These are phyloP conservation scores for Gloeostereum incarnatum DNA, from an alignment of 768 basidiomycete species.

Conservation along the genomic window DNA sequence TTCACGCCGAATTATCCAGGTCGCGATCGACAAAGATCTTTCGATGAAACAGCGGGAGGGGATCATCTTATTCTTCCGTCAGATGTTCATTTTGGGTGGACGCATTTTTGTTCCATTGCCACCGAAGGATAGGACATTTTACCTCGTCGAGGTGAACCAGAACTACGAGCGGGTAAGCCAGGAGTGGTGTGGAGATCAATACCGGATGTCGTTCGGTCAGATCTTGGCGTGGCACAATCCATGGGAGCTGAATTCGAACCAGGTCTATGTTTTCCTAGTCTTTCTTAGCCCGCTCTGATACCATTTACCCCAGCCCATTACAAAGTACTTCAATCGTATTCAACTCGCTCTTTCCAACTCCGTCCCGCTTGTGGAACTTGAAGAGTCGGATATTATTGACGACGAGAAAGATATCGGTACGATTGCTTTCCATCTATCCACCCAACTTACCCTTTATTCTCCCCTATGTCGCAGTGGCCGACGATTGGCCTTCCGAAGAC, in stretches of 20 bases:
- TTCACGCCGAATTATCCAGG: slow-evolving; percentile 52
- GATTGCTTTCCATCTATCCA: neutral
- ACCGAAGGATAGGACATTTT: slow-evolving; percentile 53
- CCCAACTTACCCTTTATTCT: too few relatives aligned
- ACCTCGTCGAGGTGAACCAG: slow-evolving; percentile 51
- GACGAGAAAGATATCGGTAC: slow-evolving; percentile 47
- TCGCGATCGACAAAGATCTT: slow-evolving; percentile 36
- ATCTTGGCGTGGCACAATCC: slow-evolving; percentile 66
- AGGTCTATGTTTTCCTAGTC: slow-evolving; percentile 33
- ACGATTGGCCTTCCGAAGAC: slow-evolving; percentile 21
- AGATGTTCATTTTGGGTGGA: slow-evolving; percentile 56
- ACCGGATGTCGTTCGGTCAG: slow-evolving; percentile 31
- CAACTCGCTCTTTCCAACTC: slow-evolving; percentile 61
- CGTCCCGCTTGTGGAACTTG: slow-evolving; percentile 46
- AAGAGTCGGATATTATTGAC: slow-evolving; percentile 34
- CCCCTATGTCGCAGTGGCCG: slow-evolving; percentile 20
- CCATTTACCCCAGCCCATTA: slow-evolving; percentile 41
- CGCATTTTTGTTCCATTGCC: slow-evolving; percentile 54
- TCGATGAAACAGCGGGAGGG: slow-evolving; percentile 21
- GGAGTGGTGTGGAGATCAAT: slow-evolving; percentile 34
- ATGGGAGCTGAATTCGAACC: slow-evolving; percentile 34
- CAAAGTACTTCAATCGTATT: slow-evolving; percentile 59
- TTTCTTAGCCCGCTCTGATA: neutral
- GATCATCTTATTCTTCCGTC: slow-evolving; percentile 25
- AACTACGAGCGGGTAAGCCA: slow-evolving; percentile 31